These are phyloP conservation scores for Trichosporon ovoides DNA, from an alignment of 1,284 basidiomycete species.

Conservation along the genomic window DNA sequence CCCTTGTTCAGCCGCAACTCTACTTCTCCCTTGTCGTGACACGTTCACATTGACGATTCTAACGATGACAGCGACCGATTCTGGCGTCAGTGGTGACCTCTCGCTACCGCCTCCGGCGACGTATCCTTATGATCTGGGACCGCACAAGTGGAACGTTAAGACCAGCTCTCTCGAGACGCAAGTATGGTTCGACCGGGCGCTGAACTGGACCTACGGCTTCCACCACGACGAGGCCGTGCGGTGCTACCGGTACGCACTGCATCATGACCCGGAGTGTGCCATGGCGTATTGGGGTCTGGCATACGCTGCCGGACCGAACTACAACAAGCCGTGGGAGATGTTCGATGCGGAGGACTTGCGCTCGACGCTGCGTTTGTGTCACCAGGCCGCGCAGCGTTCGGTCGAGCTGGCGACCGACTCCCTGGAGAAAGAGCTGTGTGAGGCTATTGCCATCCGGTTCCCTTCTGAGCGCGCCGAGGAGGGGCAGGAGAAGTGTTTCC, in stretches of 20 bases:
- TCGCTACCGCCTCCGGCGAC: slow-evolving; percentile 3
- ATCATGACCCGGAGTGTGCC: slow-evolving; percentile 27
- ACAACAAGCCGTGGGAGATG: slow-evolving; percentile 37
- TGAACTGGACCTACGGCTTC: slow-evolving; percentile 41
- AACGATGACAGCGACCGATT: background rate
- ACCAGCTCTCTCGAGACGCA: slow-evolving; percentile 29
- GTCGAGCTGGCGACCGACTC: slow-evolving; percentile 6
- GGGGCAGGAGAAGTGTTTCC: slow-evolving; percentile 10
- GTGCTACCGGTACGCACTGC: slow-evolving; percentile 33
- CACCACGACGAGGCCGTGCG: slow-evolving; percentile 36
- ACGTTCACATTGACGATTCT: background rate
- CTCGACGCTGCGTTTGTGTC: slow-evolving; percentile 12
- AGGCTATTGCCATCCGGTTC: slow-evolving; percentile 18
- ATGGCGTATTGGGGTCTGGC: slow-evolving; percentile 43
- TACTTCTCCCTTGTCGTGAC: background rate
- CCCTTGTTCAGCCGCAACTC: background rate
- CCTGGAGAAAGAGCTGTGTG: slow-evolving; percentile 13
- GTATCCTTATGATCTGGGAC: slow-evolving; percentile 29
- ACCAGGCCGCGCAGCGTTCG: slow-evolving; percentile 11
- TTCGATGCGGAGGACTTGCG: slow-evolving; percentile 22
- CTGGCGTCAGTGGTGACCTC: background rate
- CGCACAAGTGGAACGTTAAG: slow-evolving; percentile 15
- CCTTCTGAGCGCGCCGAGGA: slow-evolving; percentile 7
- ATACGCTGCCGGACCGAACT: slow-evolving; percentile 40
- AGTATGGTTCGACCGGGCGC: slow-evolving; percentile 41